Evolutionary conservation across 2,329 filamentous ascomycete genomes (phyloP), one percentile per base, ranked within the genome.

Genomic region (Cytospora chrysosperma): DNA sequence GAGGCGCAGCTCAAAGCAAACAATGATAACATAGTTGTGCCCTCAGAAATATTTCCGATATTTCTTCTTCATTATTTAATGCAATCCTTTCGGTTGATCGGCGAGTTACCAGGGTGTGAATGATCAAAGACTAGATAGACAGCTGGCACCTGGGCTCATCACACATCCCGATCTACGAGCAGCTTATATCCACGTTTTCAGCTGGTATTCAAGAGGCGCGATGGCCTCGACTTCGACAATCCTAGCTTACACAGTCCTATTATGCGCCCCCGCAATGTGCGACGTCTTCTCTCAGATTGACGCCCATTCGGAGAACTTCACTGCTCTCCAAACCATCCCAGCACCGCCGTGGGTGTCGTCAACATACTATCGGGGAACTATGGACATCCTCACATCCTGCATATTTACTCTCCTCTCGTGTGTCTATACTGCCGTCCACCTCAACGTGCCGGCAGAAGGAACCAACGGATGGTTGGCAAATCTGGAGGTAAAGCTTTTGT

Each of bases 381-480:
- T 19, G 32, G 50, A 30, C 28, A 67, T 67, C 17, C 56, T 67
- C 2, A 57, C 50, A n/a, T 64, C 56, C 52, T 65, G 56, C 34
- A 24, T 65, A 28, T 28, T 61, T 13, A 61, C 60, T 2, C 53
- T 61, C 8, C 34, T 61, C 3, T 52, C 60, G 1, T 62, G 65
- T 30, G 43, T 67, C 8, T 67, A 67, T 43, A 67, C 65, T 1
- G 65, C 65, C 3, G 52, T 67, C n/a, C 62, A 67, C 26, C 62
- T 67, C 58, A 67, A 65, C 32, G 50, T 67, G n/a, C 65, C 65
- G 28, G 5, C 32, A 13, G 50, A 43, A 12, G 24, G 56, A 17
- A 32, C 32, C 4, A 21, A 34, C 15, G 15, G 32, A 21, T 50
- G 19, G 28, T 37, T 27, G 4, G n/a, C 59, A 8, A 26, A 61